Conservation (phyloP, 2,329 filamentous ascomycete genomes). For the Fusarium luffae region DNA sequence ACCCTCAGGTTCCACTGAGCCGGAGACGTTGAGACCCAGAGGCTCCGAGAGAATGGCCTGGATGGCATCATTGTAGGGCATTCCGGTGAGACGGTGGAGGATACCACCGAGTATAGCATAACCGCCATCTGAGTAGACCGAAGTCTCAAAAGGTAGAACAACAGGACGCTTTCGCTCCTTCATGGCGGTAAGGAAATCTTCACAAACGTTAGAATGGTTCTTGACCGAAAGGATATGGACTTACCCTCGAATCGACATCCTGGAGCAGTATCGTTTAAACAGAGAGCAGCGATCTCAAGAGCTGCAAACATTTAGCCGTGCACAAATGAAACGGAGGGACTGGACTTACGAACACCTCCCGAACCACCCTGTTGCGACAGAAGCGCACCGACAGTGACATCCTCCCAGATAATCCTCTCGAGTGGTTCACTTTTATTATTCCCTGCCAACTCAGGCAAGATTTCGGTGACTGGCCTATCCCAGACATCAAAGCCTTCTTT, state of each 20-base stretch:
- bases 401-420: constrained; percentile 28
- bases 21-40: constrained; percentile 21
- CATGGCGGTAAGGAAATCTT: constrained; percentile 18
- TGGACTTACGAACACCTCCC: constrained; percentile 13
- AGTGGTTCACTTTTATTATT: constrained; percentile 6
- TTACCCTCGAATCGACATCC: background rate
- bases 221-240: too few species aligned
- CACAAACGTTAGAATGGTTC: background rate
- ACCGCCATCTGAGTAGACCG: constrained; percentile 39
- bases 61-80: constrained; percentile 25
- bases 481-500: constrained; percentile 34
- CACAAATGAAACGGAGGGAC: too few species aligned
- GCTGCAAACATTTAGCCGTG: background rate
- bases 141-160: constrained; percentile 20
- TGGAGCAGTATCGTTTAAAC: background rate
- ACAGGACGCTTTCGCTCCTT: constrained; percentile 26
- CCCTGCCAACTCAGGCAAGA: constrained; percentile 32
- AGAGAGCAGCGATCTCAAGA: background rate
- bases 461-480: constrained; percentile 27
- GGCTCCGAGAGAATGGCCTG: constrained; percentile 11
- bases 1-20: background rate
- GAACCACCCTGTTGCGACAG: constrained; percentile 35
- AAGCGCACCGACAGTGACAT: constrained; percentile 36
- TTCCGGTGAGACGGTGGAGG: constrained; percentile 26
- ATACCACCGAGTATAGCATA: constrained; percentile 28